These are phyloP conservation scores for Tritrichomonas musculus DNA, from an alignment of 208 protist genomes.

Conservation along the genomic window DNA sequence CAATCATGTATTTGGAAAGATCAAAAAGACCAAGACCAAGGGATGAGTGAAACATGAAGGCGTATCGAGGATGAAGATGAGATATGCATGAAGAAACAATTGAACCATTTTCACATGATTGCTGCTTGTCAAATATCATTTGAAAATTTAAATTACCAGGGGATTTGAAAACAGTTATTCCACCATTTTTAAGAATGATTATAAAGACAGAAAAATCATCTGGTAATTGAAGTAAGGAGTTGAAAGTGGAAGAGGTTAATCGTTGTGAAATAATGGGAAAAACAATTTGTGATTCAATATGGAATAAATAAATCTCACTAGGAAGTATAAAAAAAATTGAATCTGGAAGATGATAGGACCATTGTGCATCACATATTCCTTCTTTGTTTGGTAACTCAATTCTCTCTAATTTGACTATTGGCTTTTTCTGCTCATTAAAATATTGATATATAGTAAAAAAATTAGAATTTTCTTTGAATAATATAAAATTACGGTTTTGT, in stretches of 20 bases:
- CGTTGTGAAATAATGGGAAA: not conserved
- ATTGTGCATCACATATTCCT: not conserved
- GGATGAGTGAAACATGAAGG: not conserved
- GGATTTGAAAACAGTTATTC: not conserved
- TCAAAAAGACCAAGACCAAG: not conserved
- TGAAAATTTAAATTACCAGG: not conserved
- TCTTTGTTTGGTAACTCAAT: not conserved
- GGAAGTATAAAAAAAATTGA: not conserved
- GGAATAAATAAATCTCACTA: not conserved
- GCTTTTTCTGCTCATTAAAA: not conserved
- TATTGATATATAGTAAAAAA: not conserved
- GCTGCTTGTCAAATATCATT: not conserved
- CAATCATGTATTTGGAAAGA: not conserved
- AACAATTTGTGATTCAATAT: not conserved
- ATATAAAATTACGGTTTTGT: not conserved
- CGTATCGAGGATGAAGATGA: not conserved
- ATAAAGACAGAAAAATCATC: not conserved
- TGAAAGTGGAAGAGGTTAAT: not conserved
- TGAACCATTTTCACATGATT: not conserved
- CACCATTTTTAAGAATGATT: not conserved
- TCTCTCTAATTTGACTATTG: not conserved
- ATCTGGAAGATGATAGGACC: not conserved
- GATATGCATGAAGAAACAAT: not conserved
- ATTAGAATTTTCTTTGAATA: not conserved
- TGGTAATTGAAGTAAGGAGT: not conserved